Evolutionary conservation across 2,329 filamentous ascomycete genomes (phyloP).

Genomic region (Magnaporthales sp.): DNA sequence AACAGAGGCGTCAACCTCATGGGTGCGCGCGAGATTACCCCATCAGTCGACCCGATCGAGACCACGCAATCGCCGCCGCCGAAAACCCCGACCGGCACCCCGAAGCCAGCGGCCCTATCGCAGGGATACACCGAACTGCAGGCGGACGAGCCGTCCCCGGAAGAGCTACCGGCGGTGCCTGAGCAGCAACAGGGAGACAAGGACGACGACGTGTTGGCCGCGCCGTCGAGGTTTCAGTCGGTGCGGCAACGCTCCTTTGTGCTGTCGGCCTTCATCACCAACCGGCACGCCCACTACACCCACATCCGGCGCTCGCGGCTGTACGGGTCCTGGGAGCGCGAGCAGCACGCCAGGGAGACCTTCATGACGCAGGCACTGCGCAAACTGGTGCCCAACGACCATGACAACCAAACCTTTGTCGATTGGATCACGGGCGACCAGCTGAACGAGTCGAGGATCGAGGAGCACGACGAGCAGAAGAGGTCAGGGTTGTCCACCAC

Average conservation of each 20-base stretch:
- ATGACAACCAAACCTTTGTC: constrained; percentile 28
- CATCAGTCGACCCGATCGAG: constrained; percentile 12
- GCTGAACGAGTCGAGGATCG: constrained; percentile 11
- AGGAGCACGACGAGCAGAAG: background rate
- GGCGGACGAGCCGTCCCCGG: background rate
- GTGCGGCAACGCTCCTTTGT: constrained; percentile 26
- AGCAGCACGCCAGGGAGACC: constrained; percentile 16
- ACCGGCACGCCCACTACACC: constrained; percentile 29
- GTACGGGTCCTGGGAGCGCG: constrained; percentile 32
- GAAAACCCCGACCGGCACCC: background rate
- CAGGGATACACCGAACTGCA: background rate
- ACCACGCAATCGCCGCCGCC: background rate
- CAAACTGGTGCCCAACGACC: constrained; percentile 27
- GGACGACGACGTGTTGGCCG: background rate
- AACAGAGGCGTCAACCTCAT: constrained; percentile 12
- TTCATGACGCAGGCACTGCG: constrained; percentile 27
- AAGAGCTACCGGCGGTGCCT: background rate
- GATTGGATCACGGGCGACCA: constrained; percentile 31
- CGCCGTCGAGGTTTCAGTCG: background rate
- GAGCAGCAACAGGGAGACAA: background rate
- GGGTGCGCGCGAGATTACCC: constrained; percentile 8
- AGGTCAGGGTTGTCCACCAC: background rate
- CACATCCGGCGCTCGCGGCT: constrained; percentile 26
- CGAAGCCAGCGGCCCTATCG: background rate
- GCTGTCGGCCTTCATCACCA: constrained; percentile 29